Percentiles rank a stretch among this genome's conserved stretches.
Evolutionary conservation across 495 filamentous ascomycete species (phyloP).

Genomic region (Xylona heveae): DNA sequence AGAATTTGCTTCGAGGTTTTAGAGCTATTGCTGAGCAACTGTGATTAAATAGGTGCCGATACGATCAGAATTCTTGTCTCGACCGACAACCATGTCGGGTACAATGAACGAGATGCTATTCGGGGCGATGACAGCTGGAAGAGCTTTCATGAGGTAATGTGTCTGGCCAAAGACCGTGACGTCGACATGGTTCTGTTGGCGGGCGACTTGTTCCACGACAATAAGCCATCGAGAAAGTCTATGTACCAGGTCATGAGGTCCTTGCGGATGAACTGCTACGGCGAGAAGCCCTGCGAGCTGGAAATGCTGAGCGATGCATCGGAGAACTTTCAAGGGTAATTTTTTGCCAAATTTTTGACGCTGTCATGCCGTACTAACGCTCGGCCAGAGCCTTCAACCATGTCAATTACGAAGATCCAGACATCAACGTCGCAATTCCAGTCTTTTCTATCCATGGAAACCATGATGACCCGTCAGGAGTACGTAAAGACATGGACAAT

Average conservation of each 20-base stretch:
- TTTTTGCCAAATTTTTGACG: too few relatives aligned
- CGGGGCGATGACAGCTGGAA: constrained; percentile 95
- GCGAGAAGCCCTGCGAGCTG: constrained; percentile 86
- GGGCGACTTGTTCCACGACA: constrained; percentile 95
- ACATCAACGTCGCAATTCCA: constrained; percentile 94
- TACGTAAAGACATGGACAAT: constrained; percentile 7
- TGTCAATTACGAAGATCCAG: constrained; percentile 93
- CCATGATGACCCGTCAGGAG: constrained; percentile 87
- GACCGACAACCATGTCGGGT: constrained; percentile 95
- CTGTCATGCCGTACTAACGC: too few relatives aligned
- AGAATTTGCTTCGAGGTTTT: too few relatives aligned
- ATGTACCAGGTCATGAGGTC: constrained; percentile 97
- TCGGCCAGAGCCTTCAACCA: constrained; percentile 47
- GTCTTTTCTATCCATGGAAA: constrained; percentile 99
- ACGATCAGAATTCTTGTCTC: constrained; percentile 88
- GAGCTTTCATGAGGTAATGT: constrained; percentile 91
- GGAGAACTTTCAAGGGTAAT: constrained; percentile 55
- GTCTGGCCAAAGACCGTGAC: constrained; percentile 63
- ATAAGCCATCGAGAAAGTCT: constrained; percentile 86
- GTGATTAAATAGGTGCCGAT: constrained; percentile 38
- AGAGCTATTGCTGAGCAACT: too few relatives aligned
- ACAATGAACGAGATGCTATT: constrained; percentile 78
- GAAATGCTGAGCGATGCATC: constrained; percentile 85
- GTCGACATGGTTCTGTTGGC: constrained; percentile 89
- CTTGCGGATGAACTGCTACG: constrained; percentile 78